phyloP scores from a whole-genome alignment of 192 early-diverging fungal genomes.

The Mortierella hygrophila region DNA sequence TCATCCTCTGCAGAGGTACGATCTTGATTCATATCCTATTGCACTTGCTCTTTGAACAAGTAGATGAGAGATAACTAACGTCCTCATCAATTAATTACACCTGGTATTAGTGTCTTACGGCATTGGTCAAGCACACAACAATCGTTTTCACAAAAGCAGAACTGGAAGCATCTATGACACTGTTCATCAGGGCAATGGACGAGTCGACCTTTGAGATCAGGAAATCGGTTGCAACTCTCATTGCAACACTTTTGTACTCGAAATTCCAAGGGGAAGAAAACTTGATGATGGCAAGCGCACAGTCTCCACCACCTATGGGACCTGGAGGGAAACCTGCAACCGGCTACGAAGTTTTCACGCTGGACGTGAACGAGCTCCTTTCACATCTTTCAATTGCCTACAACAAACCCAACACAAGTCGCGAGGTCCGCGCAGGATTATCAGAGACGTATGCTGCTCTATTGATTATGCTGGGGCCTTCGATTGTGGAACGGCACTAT shows the following conservation, averaged over 20 bases:
- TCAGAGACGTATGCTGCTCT: constrained; percentile 84
- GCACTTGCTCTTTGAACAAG: not conserved
- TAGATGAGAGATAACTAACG: not conserved
- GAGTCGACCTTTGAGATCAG: constrained; percentile 56
- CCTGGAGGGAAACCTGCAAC: constrained; percentile 17
- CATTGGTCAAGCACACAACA: constrained; percentile 61
- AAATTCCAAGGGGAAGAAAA: constrained; percentile 57
- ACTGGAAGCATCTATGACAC: constrained; percentile 36
- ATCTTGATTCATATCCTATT: not conserved
- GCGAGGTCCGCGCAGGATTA: constrained; percentile 82
- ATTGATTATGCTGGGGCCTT: constrained; percentile 77
- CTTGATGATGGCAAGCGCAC: constrained; percentile 46
- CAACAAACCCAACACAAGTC: constrained; percentile 68
- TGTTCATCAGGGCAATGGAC: constrained; percentile 58
- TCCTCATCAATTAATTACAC: not conserved
- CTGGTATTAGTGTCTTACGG: constrained; percentile 60
- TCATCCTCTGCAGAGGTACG: constrained; percentile 75
- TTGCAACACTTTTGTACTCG: constrained; percentile 57
- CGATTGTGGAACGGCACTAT: constrained; percentile 83
- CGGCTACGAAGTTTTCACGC: constrained; percentile 36
- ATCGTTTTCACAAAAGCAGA: constrained; percentile 50
- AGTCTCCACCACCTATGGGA: constrained; percentile 36
- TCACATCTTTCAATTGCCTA: constrained; percentile 73
- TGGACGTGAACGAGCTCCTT: constrained; percentile 79
- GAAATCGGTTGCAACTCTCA: constrained; percentile 49